Percentiles rank a stretch among this genome's conserved stretches.
phyloP scores from a whole-genome alignment of 108 stramenopile genomes.

The Nitzschia sp. region DNA sequence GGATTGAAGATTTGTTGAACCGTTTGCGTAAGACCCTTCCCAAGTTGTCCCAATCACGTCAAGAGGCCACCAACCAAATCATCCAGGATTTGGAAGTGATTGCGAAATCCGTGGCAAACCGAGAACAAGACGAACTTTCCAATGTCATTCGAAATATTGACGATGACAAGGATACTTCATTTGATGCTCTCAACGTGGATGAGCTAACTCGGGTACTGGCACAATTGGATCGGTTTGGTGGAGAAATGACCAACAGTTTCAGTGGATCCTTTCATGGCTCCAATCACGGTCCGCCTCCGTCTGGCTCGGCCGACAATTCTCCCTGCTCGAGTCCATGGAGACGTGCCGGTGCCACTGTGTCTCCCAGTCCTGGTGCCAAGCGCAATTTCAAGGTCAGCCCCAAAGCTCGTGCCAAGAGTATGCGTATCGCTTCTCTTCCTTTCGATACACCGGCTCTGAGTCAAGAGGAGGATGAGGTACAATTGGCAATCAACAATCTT shows the following conservation, averaged over 20 bases:
- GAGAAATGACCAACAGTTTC: background rate
- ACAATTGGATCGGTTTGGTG: background rate
- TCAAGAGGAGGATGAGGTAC: slow-evolving; percentile 3
- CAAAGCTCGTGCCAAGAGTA: slow-evolving; percentile 6
- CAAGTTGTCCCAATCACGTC: background rate
- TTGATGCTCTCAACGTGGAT: slow-evolving; percentile 2
- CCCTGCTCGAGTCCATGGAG: background rate
- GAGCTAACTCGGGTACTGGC: slow-evolving; percentile 5
- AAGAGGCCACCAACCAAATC: too few relatives aligned
- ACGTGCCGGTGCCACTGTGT: background rate
- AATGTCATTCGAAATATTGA: slow-evolving; percentile 12
- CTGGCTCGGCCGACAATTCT: background rate
- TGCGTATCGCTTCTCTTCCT: background rate
- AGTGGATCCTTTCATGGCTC: background rate
- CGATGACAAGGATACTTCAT: background rate
- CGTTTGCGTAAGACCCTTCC: background rate
- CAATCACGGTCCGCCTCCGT: background rate
- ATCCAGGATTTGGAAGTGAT: background rate
- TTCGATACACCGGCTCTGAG: background rate
- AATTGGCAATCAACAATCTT: slow-evolving; percentile 3
- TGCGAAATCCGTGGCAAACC: background rate
- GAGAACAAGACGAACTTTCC: slow-evolving; percentile 3
- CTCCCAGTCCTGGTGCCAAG: background rate
- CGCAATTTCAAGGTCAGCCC: slow-evolving; percentile 9
- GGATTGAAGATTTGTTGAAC: slow-evolving; percentile 12